Evolutionary conservation across 192 early-diverging fungal species (phyloP), one percentile per base, ranked within the genome.

Genomic region (Helicostylum pulchrum): DNA sequence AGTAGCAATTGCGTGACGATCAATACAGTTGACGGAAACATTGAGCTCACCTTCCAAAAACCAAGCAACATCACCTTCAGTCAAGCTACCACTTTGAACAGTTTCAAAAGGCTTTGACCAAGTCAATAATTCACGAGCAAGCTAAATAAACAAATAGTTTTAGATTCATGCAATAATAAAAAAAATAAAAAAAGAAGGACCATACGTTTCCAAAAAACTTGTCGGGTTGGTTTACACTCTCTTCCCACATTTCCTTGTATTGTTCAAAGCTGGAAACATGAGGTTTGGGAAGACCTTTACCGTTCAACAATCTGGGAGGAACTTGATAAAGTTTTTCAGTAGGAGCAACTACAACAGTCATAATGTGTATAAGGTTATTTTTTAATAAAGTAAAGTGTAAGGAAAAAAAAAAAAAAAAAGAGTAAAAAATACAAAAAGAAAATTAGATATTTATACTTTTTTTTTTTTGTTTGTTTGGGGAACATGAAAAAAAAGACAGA

Each of bases 1-100:
- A 62, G 89, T 80, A 48, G 76, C 64, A 20, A 84, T 52, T 34
- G 94, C 96, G 77, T 94, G 92, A 48, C 96, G 88, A 74, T 98
- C 96, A 34, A 98, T 88, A 79, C 94, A 96, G 85, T 98, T 98
- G 83, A 91, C 91, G 30, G 89, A 84, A n/a, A 88, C 92, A 71
- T 98, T 98, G 66, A 98, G 80, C 68, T 90, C 76, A 46, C 96
- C 96, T 66, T 91, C 89, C 34, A 84, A 77, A 81, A 98, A 98
- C 96, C 96, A 98, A 34, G 93, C 85, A 65, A 91, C 85, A 76
- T 98, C 87, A 54, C 96, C 96, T 48, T 88, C 79, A 30, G 86
- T 73, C 67, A 97, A 91, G 50, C 77, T 78, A 31, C 95, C 94
- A 45, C 82, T 77, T 21, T 70, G 65, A 61, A 91, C 89, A 26